These are phyloP conservation scores for Tetrahymena thermophila DNA, from an alignment of 73 alveolate genomes.

Conservation along the genomic window DNA sequence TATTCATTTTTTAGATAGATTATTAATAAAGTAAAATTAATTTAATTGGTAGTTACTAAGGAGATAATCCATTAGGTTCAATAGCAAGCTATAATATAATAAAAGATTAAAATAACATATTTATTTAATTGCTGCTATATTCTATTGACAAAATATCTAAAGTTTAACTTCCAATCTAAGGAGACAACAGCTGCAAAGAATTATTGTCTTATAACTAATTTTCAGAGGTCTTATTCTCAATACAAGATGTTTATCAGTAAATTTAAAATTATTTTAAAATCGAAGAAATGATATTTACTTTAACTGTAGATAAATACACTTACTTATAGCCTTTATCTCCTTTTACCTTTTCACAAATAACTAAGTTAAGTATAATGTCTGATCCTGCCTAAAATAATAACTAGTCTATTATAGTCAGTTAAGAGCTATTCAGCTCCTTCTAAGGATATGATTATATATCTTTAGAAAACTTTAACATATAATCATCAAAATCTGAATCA, in stretches of 20 bases:
- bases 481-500: not conserved
- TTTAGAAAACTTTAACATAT: not conserved
- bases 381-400: too few relatives aligned
- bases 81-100: not conserved
- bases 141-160: not conserved
- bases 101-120: too few relatives aligned
- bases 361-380: not conserved
- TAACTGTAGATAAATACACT: not conserved
- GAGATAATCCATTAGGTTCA: not conserved
- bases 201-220: not conserved
- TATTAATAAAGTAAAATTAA: too few relatives aligned
- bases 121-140: too few relatives aligned
- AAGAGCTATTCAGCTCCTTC: not conserved
- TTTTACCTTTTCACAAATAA: not conserved
- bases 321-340: not conserved
- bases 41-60: not conserved
- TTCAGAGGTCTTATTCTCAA: not conserved
- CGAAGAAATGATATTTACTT: not conserved
- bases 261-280: too few relatives aligned
- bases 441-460: not conserved
- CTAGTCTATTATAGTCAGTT: not conserved
- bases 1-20: too few relatives aligned
- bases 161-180: not conserved
- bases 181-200: not conserved
- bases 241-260: not conserved